These are phyloP conservation scores for Themeda triandra DNA, from an alignment of 176 grass and related monocot species.

Conservation along the genomic window DNA sequence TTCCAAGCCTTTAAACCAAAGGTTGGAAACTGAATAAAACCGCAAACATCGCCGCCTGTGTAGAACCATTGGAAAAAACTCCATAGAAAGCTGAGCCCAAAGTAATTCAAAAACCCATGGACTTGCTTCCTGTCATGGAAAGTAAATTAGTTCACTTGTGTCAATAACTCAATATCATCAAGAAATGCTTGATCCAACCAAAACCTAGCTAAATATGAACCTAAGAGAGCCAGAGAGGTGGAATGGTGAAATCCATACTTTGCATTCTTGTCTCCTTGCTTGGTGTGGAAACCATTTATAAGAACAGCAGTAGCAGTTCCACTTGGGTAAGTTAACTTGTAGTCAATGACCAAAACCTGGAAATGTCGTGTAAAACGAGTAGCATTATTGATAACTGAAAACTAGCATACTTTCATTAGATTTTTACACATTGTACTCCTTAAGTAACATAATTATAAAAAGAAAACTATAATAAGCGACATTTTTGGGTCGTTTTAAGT, in stretches of 20 bases:
- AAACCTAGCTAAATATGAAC: neutral
- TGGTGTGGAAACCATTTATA: conserved; percentile 83
- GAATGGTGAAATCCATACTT: conserved; percentile 35
- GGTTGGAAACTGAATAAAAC: conserved; percentile 90
- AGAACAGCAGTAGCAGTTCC: conserved; percentile 87
- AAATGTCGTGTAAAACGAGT: conserved; percentile 16
- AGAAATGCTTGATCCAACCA: neutral
- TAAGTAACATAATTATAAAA: no score
- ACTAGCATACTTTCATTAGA: no score
- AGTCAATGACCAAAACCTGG: conserved; percentile 84
- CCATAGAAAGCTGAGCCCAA: conserved; percentile 68
- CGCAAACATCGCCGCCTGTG: conserved; percentile 68
- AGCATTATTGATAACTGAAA: neutral
- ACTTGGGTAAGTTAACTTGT: conserved; percentile 84
- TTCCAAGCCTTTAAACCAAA: conserved; percentile 85
- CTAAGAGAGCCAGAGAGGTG: neutral
- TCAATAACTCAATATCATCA: neutral
- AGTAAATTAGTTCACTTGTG: neutral
- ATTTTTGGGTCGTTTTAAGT: no score
- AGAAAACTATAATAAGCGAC: no score
- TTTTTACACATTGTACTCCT: no score
- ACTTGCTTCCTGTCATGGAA: conserved; percentile 62
- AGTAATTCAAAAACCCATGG: conserved; percentile 70
- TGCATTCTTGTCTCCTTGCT: conserved; percentile 69
- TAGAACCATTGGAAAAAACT: conserved; percentile 97